These are phyloP conservation scores for Geum urbanum DNA, from an alignment of 306 rosid species.

Conservation along the genomic window DNA sequence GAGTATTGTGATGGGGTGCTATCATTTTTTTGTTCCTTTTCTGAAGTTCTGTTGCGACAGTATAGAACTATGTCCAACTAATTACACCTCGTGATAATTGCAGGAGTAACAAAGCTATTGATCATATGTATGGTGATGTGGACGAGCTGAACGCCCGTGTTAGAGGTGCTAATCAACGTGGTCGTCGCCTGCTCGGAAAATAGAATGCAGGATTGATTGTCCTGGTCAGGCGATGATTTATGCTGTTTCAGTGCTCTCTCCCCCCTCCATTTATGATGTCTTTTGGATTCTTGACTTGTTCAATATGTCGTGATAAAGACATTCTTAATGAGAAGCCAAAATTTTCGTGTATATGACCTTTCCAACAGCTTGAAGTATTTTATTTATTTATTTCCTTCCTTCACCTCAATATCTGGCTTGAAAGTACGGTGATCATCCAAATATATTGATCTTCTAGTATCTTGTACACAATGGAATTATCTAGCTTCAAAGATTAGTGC, in stretches of 20 bases:
- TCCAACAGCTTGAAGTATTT: no score
- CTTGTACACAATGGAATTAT: no score
- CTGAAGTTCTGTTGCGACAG: not conserved
- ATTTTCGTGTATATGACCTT: no score
- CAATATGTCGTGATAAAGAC: no score
- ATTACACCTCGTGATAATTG: constrained; percentile 15
- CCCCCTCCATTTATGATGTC: not conserved
- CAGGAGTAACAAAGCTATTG: constrained; percentile 71
- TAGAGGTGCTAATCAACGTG: constrained; percentile 63
- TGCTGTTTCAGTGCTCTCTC: constrained; percentile 6
- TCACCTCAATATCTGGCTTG: no score
- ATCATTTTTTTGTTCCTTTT: not conserved
- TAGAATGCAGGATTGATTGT: constrained; percentile 25
- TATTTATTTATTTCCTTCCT: no score
- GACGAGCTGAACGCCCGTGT: constrained; percentile 62
- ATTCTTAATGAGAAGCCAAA: no score
- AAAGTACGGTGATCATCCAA: no score
- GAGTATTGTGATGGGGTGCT: not conserved
- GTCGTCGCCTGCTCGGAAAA: constrained; percentile 73
- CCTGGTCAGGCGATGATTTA: constrained; percentile 13
- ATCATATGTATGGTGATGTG: constrained; percentile 47
- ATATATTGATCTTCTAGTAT: no score
- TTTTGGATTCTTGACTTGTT: no score
- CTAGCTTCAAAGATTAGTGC: no score
- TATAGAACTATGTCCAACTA: not conserved